Conservation (phyloP, 768 basidiomycete genomes). For the Mycena latifolia region DNA sequence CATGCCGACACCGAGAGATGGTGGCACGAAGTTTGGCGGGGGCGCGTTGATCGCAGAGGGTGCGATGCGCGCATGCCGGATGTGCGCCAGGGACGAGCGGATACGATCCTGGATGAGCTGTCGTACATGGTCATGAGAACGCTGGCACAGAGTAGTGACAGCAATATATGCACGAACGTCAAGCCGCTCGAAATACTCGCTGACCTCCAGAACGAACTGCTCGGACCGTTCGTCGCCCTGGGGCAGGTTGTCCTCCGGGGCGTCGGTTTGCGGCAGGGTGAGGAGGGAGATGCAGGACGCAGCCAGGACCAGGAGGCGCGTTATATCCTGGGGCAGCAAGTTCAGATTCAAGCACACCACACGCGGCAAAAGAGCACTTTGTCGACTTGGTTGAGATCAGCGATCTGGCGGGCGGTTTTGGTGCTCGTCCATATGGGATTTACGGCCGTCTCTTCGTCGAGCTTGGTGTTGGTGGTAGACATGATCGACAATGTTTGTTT, state of each 20-base stretch:
- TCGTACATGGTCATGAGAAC: constrained; percentile 13
- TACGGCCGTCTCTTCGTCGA: constrained; percentile 53
- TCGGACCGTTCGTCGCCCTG: constrained; percentile 88
- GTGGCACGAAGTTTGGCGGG: constrained; percentile 77
- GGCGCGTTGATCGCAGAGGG: constrained; percentile 91
- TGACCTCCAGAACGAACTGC: constrained; percentile 86
- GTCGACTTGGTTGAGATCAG: constrained; percentile 83
- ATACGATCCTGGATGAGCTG: constrained; percentile 84
- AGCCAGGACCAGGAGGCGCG: constrained; percentile 78
- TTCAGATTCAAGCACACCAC: constrained; percentile 8
- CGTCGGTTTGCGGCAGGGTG: constrained; percentile 87
- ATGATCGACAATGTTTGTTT: constrained; percentile 15
- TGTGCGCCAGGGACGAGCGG: constrained; percentile 84
- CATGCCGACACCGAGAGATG: constrained; percentile 83
- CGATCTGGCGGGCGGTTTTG: constrained; percentile 85
- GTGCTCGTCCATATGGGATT: constrained; percentile 89
- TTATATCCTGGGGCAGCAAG: constrained; percentile 69
- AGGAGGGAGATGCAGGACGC: constrained; percentile 84
- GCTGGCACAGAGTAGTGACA: not conserved
- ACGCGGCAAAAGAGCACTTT: constrained; percentile 59
- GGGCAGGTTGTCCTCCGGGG: constrained; percentile 73
- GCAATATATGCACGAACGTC: constrained; percentile 66
- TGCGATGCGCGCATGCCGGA: constrained; percentile 84
- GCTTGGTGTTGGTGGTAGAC: constrained; percentile 40
- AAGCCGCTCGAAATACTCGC: constrained; percentile 87